phyloP scores from a whole-genome alignment of 306 rosid species.

The Luffa aegyptiaca region DNA sequence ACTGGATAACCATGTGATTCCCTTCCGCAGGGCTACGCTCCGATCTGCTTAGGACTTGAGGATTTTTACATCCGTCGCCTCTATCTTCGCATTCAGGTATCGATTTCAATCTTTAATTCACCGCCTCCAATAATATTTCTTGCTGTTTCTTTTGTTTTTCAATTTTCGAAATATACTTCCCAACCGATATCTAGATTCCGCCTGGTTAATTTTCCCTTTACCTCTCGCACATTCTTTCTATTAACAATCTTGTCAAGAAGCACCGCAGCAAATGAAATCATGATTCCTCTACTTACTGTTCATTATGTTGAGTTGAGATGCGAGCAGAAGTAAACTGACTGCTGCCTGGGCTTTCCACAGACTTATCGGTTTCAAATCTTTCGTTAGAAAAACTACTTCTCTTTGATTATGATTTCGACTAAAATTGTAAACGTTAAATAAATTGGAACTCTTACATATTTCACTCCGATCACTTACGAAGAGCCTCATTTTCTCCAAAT shows the following conservation, averaged over 20 bases:
- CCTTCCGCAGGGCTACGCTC: constrained; percentile 60
- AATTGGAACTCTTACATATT: background rate
- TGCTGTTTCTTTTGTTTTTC: background rate
- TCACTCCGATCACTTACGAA: background rate
- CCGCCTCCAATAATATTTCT: background rate
- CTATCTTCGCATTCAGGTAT: constrained; percentile 82
- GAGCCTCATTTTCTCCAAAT: background rate
- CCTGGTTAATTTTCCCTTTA: background rate
- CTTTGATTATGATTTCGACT: background rate
- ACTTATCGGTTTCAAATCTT: background rate
- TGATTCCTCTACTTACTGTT: background rate
- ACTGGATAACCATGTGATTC: background rate
- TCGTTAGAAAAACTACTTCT: background rate
- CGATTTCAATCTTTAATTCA: background rate
- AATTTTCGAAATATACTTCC: background rate
- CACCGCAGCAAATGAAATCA: background rate
- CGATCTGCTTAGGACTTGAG: constrained; percentile 86
- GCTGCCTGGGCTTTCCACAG: background rate
- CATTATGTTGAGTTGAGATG: background rate
- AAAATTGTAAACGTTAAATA: background rate
- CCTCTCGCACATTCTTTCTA: background rate
- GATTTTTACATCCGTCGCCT: constrained; percentile 79
- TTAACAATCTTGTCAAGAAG: background rate
- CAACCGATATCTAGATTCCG: background rate
- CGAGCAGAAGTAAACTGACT: background rate